Base-by-base conservation (phyloP, 371 early-diverging fungal species). In the Mortierella sp. region DNA sequence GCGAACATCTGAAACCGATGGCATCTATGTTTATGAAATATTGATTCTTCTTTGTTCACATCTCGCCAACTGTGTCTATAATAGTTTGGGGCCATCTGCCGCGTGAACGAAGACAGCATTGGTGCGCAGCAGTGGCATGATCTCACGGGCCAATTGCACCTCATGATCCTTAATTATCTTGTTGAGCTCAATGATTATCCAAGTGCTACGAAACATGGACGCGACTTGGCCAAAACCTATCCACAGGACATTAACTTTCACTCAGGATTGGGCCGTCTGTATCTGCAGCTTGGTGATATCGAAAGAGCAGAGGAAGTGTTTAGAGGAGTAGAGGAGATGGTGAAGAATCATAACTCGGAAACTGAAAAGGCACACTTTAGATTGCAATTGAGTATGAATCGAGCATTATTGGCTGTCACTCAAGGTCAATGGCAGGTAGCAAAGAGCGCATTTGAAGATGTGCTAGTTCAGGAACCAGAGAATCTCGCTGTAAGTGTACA, bases 261-360 rank as follows among this genome's bases (percentile, higher is more conserved):
- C 20, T 88, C 89, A 1, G 85, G 86, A n/a, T 69, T 90, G 12
- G 90, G 89, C 2, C 77, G 89, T 62, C 62, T 91, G 20, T 88
- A 90, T 45, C 66, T 91, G n/a, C 92, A 91, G 70, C 75, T 89
- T 68, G 90, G 90, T 3, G 88, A 90, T 73, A 40, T 88, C 0
- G 72, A 72, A 14, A 73, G 84, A 14, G 90, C 90, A 0, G 84
- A 86, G 37, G 65, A 70, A 3, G 68, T 87, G 40, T 90, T 86
- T 64, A 66, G 70, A 20, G 68, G 69, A 10, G 85, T 89, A 10
- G 86, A 89, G 24, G 62, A 66, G 3, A 57, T 73, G 24, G 70
- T 77, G n/a, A 57, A 68, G 63, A 37, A 43, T 5, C 60, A 70
- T 5, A 49, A 22, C 0, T 30, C 62, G 16, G 70, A 75, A 32